phyloP scores from a whole-genome alignment of 2,329 filamentous ascomycete genomes.

The Fusarium tanahbumbuense region DNA sequence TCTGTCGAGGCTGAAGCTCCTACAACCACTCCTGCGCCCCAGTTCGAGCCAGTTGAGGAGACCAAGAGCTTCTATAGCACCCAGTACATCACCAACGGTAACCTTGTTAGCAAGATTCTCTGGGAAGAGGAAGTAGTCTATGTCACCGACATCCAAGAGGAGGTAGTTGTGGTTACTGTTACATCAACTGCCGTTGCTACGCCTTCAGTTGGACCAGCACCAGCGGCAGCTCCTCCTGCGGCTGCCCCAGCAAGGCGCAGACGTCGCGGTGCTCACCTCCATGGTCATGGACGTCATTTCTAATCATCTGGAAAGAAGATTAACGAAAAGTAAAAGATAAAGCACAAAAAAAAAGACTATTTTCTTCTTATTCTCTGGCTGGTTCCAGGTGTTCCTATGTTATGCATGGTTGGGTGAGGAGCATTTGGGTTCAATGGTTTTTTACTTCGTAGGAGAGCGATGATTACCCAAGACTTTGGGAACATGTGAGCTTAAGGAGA shows the following conservation, averaged over 20 bases:
- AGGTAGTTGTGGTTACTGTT: slow-evolving; percentile 56
- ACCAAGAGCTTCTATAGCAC: slow-evolving; percentile 60
- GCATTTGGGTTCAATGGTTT: slow-evolving; percentile 51
- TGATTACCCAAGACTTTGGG: slow-evolving; percentile 48
- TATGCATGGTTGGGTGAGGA: slow-evolving; percentile 51
- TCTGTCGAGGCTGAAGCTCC: slow-evolving; percentile 10
- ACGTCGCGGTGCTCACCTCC: slow-evolving; percentile 51
- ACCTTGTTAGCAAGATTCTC: slow-evolving; percentile 66
- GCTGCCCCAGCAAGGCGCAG: slow-evolving; percentile 29
- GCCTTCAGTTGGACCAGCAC: slow-evolving; percentile 22
- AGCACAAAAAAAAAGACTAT: slow-evolving; percentile 18
- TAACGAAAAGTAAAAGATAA: slow-evolving; percentile 16
- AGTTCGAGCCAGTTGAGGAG: slow-evolving; percentile 42
- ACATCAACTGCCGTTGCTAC: slow-evolving; percentile 46
- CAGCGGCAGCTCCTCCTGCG: neutral
- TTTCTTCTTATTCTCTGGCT: slow-evolving; percentile 49
- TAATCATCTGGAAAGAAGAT: slow-evolving; percentile 32
- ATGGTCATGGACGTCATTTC: slow-evolving; percentile 50
- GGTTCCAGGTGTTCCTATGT: slow-evolving; percentile 52
- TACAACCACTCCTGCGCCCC: slow-evolving; percentile 46
- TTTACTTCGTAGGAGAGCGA: slow-evolving; percentile 51
- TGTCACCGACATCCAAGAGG: slow-evolving; percentile 59
- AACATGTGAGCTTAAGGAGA: slow-evolving; percentile 50
- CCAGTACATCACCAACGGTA: slow-evolving; percentile 62
- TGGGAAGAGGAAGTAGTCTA: slow-evolving; percentile 68